Evolutionary conservation across 257 asterid species (phyloP), one percentile per base, ranked within the genome.

Genomic region (Przewalskia tangutica): DNA sequence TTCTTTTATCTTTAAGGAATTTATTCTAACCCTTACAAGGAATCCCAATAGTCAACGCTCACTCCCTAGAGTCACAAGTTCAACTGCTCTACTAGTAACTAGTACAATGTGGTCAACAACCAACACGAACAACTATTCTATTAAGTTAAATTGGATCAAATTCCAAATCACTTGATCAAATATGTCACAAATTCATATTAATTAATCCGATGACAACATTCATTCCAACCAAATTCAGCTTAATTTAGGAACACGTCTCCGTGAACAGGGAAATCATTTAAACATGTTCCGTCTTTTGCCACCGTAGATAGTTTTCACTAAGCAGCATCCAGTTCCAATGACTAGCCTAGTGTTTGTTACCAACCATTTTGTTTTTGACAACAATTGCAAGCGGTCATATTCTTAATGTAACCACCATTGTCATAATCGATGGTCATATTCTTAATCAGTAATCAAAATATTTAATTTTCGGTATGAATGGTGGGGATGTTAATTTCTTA

Each of bases 211-310:
- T 50, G 36, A 67, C 54, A 58, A 48, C 84, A 54, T 84, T 77
- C 50, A 46, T 86, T 85, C 86, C 88, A 62, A 81, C 85, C 44
- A 85, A 17, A 50, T 16, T 71, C 85, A 62, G 17, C 85, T 77
- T 84, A 34, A 34, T 83, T 64, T 78, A 53, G 76, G 54, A 38
- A n/a, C n/a, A 18, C 84, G 91, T 80, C 86, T 17, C 75, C 81
- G 73, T 76, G 77, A 85, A 80, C 75, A 53, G 76, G 82, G 81
- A 60, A 88, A 79, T 81, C 51, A 67, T 53, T 44, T 82, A 86
- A 84, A 86, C 92, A 88, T 86, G 91, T 84, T 77, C 80, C 84
- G 85, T 88, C 82, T 84, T 51, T 84, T 85, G 90, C 85, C 82
- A 40, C 84, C 9, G 6, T 13, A 48, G 59, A 73, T 23, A 48